Evolutionary conservation across 768 basidiomycete species (phyloP).

Genomic region (Phanerochaete sordida): DNA sequence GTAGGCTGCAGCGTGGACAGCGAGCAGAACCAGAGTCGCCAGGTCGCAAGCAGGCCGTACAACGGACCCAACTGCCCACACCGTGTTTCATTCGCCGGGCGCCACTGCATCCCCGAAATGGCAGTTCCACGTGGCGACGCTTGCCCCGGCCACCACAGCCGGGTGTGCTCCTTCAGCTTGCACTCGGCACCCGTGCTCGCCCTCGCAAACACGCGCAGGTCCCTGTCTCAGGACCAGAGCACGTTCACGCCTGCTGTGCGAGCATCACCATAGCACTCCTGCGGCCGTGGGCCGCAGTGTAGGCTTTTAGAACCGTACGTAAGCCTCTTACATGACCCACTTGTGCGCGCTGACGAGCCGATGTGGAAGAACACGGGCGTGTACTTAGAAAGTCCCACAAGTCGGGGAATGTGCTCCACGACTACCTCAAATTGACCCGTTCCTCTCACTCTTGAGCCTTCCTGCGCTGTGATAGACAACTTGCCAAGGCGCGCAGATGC

Average conservation of each 20-base stretch:
- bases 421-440: neutral
- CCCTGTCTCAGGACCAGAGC: neutral
- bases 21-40: neutral
- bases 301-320: neutral
- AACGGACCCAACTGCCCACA: neutral
- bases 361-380: neutral
- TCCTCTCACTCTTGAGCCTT: neutral
- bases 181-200: neutral
- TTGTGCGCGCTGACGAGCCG: neutral
- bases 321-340: neutral
- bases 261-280: neutral
- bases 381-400: neutral
- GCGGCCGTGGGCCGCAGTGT: neutral
- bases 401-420: neutral
- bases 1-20: neutral
- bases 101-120: neutral
- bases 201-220: neutral
- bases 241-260: neutral
- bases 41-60: neutral
- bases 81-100: neutral
- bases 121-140: neutral
- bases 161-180: neutral
- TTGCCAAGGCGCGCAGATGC: neutral
- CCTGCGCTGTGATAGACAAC: too few relatives aligned
- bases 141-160: too few relatives aligned